Conservation (phyloP, 2,329 filamentous ascomycete genomes). For the Delphinella strobiligena region DNA sequence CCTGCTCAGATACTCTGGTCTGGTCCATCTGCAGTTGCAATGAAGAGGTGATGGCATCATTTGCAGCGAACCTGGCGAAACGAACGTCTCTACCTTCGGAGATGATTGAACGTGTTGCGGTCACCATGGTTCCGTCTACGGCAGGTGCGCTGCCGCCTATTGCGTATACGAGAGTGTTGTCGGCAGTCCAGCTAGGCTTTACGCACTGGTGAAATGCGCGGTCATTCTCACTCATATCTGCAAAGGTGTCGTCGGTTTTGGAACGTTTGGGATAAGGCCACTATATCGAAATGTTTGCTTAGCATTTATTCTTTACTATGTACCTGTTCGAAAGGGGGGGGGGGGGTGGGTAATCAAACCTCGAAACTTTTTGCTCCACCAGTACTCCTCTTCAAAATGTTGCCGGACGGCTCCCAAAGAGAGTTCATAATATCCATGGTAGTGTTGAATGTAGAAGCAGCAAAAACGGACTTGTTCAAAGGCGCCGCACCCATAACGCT, state of each 20-base stretch:
- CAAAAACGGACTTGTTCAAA: constrained; percentile 16
- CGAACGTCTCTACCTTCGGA: constrained; percentile 53
- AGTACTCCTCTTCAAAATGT: constrained; percentile 36
- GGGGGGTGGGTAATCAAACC: constrained; percentile 58
- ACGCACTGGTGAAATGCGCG: constrained; percentile 58
- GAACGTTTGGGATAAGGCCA: constrained; percentile 76
- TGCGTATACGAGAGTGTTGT: constrained; percentile 59
- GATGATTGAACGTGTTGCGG: constrained; percentile 46
- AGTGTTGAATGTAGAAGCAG: constrained; percentile 53
- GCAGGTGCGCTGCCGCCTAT: constrained; percentile 29
- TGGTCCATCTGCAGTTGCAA: constrained; percentile 44
- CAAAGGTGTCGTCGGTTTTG: constrained; percentile 53
- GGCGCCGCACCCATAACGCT: constrained; percentile 36
- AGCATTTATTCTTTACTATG: constrained; percentile 26
- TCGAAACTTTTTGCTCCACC: constrained; percentile 57
- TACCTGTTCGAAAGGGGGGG: constrained; percentile 5
- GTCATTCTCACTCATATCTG: constrained; percentile 52
- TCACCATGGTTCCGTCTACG: constrained; percentile 38
- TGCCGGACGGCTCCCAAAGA: constrained; percentile 59
- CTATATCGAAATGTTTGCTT: constrained; percentile 38
- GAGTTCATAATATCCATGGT: constrained; percentile 96
- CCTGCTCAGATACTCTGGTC: constrained; percentile 16
- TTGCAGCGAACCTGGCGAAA: constrained; percentile 49
- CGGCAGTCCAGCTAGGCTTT: constrained; percentile 68
- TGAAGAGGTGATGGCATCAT: constrained; percentile 17